Conservation (phyloP, 2,329 filamentous ascomycete species). For the Aspergillus sp. region DNA sequence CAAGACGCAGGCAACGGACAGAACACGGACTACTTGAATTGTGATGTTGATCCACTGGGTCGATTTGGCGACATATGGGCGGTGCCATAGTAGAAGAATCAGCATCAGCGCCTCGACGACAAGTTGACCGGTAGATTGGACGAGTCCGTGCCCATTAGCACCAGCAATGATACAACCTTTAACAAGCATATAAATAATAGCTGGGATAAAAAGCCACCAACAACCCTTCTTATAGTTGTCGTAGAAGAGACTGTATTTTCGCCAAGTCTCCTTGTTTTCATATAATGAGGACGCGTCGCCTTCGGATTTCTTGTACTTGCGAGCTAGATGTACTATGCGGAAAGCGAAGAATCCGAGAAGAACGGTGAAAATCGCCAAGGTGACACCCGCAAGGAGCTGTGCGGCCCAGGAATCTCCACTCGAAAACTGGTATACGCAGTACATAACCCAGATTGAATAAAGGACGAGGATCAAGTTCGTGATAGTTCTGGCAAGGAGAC, state of each 20-base stretch:
- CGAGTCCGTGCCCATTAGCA: slow-evolving; percentile 79
- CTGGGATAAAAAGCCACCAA: slow-evolving; percentile 95
- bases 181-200: slow-evolving; percentile 85
- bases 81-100: slow-evolving; percentile 74
- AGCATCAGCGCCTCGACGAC: slow-evolving; percentile 80
- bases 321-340: slow-evolving; percentile 77
- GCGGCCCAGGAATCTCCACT: slow-evolving; percentile 93
- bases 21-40: slow-evolving; percentile 83
- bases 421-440: slow-evolving; percentile 95
- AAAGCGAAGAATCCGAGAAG: slow-evolving; percentile 80
- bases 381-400: slow-evolving; percentile 78
- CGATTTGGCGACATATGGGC: slow-evolving; percentile 83
- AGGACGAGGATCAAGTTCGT: slow-evolving; percentile 87
- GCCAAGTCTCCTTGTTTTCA: slow-evolving; percentile 86
- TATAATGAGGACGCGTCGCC: slow-evolving; percentile 74
- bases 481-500: slow-evolving; percentile 81
- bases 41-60: slow-evolving; percentile 90
- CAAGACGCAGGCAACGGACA: slow-evolving; percentile 85
- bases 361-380: slow-evolving; percentile 75
- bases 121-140: slow-evolving; percentile 77
- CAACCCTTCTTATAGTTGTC: slow-evolving; percentile 91
- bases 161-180: slow-evolving; percentile 85
- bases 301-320: slow-evolving; percentile 69
- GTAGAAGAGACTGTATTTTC: slow-evolving; percentile 97
- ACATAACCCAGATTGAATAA: slow-evolving; percentile 93